Percentiles rank a stretch among this genome's conserved stretches.
Evolutionary conservation across 148 eudicot genomes (phyloP).

Genomic region (Vaccinium macrocarpon): DNA sequence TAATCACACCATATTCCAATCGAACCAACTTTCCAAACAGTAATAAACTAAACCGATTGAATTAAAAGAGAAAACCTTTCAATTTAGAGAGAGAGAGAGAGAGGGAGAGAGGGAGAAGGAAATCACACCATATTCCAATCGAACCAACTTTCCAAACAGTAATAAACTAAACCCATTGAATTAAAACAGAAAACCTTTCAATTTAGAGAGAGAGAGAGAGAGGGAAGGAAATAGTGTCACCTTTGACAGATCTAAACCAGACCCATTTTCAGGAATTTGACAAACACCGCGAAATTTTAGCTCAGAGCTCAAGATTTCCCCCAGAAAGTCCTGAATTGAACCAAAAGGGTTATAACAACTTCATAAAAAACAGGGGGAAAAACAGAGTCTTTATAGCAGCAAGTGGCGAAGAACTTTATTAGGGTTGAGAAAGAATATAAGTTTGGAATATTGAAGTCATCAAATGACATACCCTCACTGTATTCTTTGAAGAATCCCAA

Average conservation of each 20-base stretch:
- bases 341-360: not conserved
- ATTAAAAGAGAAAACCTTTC: not conserved
- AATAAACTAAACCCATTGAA: not conserved
- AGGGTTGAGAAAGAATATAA: not conserved
- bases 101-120: not conserved
- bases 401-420: not conserved
- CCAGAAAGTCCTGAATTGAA: not conserved
- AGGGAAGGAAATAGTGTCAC: not conserved
- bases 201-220: not conserved
- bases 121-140: not conserved
- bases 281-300: not conserved
- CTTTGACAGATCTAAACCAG: slow-evolving; percentile 12
- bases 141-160: not conserved
- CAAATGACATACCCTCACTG: not conserved
- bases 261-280: slow-evolving; percentile 11
- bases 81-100: not conserved
- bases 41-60: not conserved
- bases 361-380: not conserved
- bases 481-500: slow-evolving; percentile 8
- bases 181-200: not conserved
- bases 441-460: not conserved
- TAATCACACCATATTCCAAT: not conserved
- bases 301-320: not conserved
- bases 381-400: not conserved
- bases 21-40: not conserved